Percentiles rank a stretch among this genome's conserved stretches.
Conservation (phyloP, 202 grass and related monocot species). For the Schoenoplectus tabernaemontani region DNA sequence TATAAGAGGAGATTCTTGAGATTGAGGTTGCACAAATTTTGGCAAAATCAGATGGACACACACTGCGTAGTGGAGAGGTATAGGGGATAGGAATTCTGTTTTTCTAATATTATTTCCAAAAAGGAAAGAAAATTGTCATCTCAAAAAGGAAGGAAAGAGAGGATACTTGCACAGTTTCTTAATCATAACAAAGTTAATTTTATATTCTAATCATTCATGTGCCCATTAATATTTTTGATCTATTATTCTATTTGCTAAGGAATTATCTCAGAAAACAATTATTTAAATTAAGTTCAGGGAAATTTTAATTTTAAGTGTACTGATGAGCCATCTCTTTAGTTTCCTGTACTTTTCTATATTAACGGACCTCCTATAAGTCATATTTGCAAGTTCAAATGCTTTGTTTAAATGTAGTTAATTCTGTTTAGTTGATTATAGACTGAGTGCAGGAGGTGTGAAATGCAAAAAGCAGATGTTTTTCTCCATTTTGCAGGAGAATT, state of each 20-base stretch:
- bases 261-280: background rate
- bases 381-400: background rate
- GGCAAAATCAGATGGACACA: no score
- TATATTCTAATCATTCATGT: background rate
- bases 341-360: background rate
- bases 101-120: no score
- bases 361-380: background rate
- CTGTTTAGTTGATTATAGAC: background rate
- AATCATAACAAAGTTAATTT: background rate
- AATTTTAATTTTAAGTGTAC: background rate
- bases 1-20: no score
- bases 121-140: no score
- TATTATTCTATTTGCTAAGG: background rate
- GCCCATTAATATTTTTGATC: background rate
- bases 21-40: no score
- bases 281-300: background rate
- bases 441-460: background rate
- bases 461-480: background rate
- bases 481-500: conserved; percentile 5
- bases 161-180: no score
- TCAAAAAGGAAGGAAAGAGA: no score
- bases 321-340: background rate
- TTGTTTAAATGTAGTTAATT: background rate
- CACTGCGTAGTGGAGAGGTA: no score
- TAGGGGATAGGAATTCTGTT: no score